Conservation (phyloP, 805 yeast species). For the Saccharomyces mikatae region DNA sequence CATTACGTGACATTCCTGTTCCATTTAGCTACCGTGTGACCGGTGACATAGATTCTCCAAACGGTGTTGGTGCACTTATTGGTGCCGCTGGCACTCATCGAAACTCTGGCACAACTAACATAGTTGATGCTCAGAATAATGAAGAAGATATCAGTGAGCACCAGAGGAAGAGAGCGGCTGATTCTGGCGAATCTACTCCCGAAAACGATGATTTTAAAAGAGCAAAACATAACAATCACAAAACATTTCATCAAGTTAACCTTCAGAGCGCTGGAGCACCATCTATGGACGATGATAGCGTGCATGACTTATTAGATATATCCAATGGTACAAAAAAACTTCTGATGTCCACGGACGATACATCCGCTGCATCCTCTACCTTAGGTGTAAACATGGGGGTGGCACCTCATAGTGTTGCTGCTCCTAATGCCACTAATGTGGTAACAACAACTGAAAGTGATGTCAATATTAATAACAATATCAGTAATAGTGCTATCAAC, state of each 20-base stretch:
- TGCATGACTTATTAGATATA: background rate
- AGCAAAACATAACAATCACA: background rate
- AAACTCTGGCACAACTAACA: background rate
- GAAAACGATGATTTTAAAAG: background rate
- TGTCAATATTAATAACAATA: background rate
- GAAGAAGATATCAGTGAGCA: background rate
- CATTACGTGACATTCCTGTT: background rate
- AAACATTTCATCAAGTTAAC: background rate
- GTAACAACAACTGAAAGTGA: background rate
- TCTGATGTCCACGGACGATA: background rate
- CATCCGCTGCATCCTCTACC: background rate
- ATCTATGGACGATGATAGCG: background rate
- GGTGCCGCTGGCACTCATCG: background rate
- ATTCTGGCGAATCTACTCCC: background rate
- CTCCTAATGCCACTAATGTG: background rate
- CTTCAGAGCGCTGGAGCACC: background rate
- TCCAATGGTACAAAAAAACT: background rate
- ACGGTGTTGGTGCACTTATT: background rate
- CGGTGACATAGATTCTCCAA: background rate
- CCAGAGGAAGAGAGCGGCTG: background rate
- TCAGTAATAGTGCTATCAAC: background rate
- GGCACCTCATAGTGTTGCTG: constrained; percentile 2
- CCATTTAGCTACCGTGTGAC: background rate
- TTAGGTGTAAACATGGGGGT: background rate
- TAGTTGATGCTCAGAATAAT: background rate